Base-by-base conservation (phyloP, 345 rosid species). In the Sisymbrium irio region DNA sequence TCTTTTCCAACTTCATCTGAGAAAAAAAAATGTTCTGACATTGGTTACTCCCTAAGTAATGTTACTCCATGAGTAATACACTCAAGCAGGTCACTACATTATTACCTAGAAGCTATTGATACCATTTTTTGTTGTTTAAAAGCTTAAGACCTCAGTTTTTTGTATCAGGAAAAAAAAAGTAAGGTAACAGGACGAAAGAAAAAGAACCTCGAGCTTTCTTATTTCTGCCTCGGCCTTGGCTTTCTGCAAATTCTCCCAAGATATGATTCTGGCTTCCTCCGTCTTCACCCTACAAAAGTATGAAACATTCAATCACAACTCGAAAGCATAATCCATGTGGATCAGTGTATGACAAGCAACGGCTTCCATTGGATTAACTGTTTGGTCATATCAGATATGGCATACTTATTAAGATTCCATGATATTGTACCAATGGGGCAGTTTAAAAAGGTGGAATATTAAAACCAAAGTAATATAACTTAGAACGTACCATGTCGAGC, bases 161-260 rank as follows among this genome's bases (percentile, higher is more conserved):
- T 18, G 65, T 14, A 25, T 55, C 44, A 44, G 35, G 7, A 0
- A 41, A 18, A 13, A 20, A 10, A n/a, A 14, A 13, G 6, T n/a
- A 55, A 15, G 30, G 47, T 67, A 65, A 62, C 27, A 61, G 12
- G 62, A 27, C 73, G 69, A 56, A 73, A 73, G 67, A 73, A 44
- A 32, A 67, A 36, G 41, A 80, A 93, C 98, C 97, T 95, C 97
- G 58, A 95, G 96, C 79, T 95, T 95, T 72, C 93, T 78, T 50
- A 95, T 88, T 71, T 88, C 86, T 72, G 97, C 93, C 83, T 95
- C 99, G 5, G 99, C 99, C 77, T 95, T 91, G 13, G 99, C 99
- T 82, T 85, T 95, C 89, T 95, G 99, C 78, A 95, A 85, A 74
- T 91, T 95, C 83, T 95, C 97, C 99, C 99, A 95, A 11, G 97